phyloP scores from a whole-genome alignment of 2,329 filamentous ascomycete genomes.

The Tolypocladium ophioglossoides region DNA sequence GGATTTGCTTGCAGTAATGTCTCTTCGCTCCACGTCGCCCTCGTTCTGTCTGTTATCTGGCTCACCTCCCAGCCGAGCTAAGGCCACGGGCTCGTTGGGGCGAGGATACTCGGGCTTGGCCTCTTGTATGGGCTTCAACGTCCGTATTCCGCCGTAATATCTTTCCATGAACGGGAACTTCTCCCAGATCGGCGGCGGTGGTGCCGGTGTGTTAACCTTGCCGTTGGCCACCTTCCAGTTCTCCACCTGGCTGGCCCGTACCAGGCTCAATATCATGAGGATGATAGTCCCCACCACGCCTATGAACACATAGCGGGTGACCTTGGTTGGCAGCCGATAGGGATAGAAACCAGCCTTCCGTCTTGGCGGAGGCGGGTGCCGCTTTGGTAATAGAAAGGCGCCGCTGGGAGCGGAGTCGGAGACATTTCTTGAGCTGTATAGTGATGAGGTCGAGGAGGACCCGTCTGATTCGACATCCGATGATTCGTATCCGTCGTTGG shows the following conservation, averaged over 20 bases:
- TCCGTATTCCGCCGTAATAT: constrained; percentile 82
- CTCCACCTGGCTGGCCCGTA: constrained; percentile 62
- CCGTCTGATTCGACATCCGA: constrained; percentile 34
- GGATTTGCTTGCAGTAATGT: constrained; percentile 16
- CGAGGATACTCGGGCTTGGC: constrained; percentile 77
- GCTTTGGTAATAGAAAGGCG: constrained; percentile 33
- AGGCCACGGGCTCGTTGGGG: constrained; percentile 39
- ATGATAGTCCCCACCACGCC: constrained; percentile 58
- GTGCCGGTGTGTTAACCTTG: constrained; percentile 29
- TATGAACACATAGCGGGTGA: constrained; percentile 70
- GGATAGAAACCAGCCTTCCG: constrained; percentile 21
- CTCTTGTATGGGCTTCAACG: constrained; percentile 51
- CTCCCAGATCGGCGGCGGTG: constrained; percentile 68
- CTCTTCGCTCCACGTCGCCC: constrained; percentile 6
- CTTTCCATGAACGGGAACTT: constrained; percentile 74
- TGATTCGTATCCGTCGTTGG: constrained; percentile 38
- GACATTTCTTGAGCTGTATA: constrained; percentile 43
- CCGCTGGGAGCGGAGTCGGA: constrained; percentile 32
- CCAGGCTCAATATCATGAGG: constrained; percentile 66
- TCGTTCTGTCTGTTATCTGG: constrained; percentile 6
- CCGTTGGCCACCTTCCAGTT: constrained; percentile 51
- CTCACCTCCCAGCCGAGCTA: constrained; percentile 4
- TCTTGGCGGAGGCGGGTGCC: neutral
- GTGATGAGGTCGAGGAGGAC: constrained; percentile 33
- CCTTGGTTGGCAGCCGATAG: constrained; percentile 59